phyloP scores from a whole-genome alignment of 306 rosid species.

The Cicer pinnatifidum region DNA sequence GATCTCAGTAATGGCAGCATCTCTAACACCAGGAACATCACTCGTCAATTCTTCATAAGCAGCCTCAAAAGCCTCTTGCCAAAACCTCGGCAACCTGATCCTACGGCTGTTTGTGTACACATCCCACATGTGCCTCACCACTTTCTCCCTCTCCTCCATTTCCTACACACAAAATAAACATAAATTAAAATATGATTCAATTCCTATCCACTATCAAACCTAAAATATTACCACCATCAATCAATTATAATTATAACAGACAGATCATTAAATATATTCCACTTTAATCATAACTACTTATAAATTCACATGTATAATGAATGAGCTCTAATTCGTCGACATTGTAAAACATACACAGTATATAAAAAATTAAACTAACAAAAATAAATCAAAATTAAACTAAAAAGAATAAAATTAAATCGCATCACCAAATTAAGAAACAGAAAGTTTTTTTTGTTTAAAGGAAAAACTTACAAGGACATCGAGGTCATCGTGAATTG shows the following conservation, averaged over 20 bases:
- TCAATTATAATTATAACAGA: too few species aligned
- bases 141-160: slow-evolving; percentile 99
- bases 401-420: background rate
- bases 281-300: too few species aligned
- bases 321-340: too few species aligned
- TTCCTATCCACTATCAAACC: too few species aligned
- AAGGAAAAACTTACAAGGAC: slow-evolving; percentile 69
- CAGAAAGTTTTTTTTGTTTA: too few species aligned
- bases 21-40: slow-evolving; percentile 77
- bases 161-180: slow-evolving; percentile 53
- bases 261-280: too few species aligned
- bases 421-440: background rate
- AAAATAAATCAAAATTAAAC: too few species aligned
- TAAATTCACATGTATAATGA: too few species aligned
- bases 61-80: slow-evolving; percentile 97
- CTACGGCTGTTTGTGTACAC: slow-evolving; percentile 90
- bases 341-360: too few species aligned
- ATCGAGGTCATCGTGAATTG: slow-evolving; percentile 84
- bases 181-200: background rate
- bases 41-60: slow-evolving; percentile 89
- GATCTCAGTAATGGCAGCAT: slow-evolving; percentile 80
- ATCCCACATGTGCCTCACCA: slow-evolving; percentile 98
- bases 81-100: slow-evolving; percentile 88
- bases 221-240: too few species aligned
- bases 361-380: too few species aligned